Base-by-base conservation (phyloP, 139 green algal genomes). In the Chlorella sorokiniana region DNA sequence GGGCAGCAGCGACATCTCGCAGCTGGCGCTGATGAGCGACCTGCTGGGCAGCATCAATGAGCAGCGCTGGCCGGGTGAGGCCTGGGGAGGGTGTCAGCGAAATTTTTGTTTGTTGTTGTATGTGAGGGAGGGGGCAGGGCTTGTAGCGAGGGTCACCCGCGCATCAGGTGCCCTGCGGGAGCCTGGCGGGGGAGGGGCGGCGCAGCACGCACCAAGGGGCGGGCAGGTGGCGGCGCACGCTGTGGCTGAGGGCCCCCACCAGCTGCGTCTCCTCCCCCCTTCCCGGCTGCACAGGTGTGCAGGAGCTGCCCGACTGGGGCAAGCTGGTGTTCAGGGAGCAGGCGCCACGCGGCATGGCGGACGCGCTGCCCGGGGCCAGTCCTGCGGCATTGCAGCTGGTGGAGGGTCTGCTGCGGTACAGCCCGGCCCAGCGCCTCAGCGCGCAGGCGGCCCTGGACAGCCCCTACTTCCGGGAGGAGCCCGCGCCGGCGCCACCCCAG, bases 1-100 rank as follows among this genome's bases (percentile, higher is more conserved):
- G 0, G 96, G 96, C 0, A 91, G 95, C 63, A 94, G 82, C 70
- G 96, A 99, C 89, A 94, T 98, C 23, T 94, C 97, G 81, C 93
- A 97, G 90, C 89, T 98, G 48, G 96, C 95, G 89, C 92, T 94
- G 23, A 91, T 98, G 45, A 88, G 86, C 56, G 81, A 71, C 27
- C 42, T 90, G 62, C 71, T 95, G 69, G 91, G 91, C 76, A 93
- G 86, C 27, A 83, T 90, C 18, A 78, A 78, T n/a, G 86, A 92
- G 68, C 67, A 68, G 8, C 64, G 41, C 3, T 93, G 91, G 89
- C 89, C 91, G 2, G 77, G 77, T 82, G 64, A 35, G 59, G 16
- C 3, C 45, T 41, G 45, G 8, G 31, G 2, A 1, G 52, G 29
- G 41, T 5, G 40, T 27, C 41, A 6, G 41, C 35, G 11, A 72